Evolutionary conservation across 129 eudicot genomes (phyloP), one percentile per base, ranked within the genome.

Genomic region (Logfia minima): DNA sequence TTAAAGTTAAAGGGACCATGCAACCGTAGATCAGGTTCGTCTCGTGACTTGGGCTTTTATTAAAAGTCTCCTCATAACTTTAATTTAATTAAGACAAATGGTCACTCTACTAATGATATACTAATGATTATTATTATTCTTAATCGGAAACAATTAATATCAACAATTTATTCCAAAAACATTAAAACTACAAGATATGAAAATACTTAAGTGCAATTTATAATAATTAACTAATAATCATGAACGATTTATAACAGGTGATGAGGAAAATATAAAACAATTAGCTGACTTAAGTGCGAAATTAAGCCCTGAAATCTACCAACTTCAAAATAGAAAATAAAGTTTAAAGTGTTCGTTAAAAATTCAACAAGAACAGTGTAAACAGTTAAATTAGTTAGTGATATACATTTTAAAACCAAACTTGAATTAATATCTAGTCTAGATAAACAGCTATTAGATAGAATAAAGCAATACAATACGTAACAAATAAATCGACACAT

Each of bases 11-110:
- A 77, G 74, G 24, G 39, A 31, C 75, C 77, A 7, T 6, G 61
- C 22, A 85, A 79, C 84, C 60, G 77, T 66, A 79, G 72, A 72
- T 86, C 86, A 87, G 61, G 61, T 51, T 52, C 71, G 62, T 82
- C 88, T 77, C 83, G 91, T 84, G 91, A 84, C 48, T 66, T 62
- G 75, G 76, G 22, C 73, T 76, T 65, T 76, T 55, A 68, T 31
- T 53, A 74, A 52, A 79, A 80, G 69, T 56, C 32, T 39, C 43
- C 74, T 51, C 60, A 52, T 26, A 37, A 68, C 62, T 78, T 58
- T 67, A 65, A 63, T 26, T 11, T 48, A 48, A 48, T 3, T 13
- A 48, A 48, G 5, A 48, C 18, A 13, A 10, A 48, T 48, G 1
- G 0, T 14, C 55, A 48, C 55, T 48, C 6, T 48, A 6, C 55